A percentile compares a stretch with the other conserved stretches of the same genome.
Evolutionary conservation across 306 rosid species (phyloP).

Genomic region (Pachyrhizus erosus): DNA sequence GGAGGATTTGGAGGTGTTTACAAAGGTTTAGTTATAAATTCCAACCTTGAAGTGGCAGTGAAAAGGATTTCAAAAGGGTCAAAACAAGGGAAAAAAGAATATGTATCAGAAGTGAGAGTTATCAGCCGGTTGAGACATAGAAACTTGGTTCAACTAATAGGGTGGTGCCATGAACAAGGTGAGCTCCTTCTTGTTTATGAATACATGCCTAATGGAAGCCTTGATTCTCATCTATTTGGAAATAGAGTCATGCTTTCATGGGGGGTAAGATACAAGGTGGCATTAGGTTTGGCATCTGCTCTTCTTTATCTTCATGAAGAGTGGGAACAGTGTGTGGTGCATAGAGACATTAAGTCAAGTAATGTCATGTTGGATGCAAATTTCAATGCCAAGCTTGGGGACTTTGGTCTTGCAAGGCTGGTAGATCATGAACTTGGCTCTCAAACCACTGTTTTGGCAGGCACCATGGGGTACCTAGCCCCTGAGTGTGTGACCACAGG

Average conservation of each 20-base stretch:
- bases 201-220: slow-evolving; percentile 79
- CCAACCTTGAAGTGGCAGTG: slow-evolving; percentile 62
- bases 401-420: slow-evolving; percentile 78
- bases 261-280: slow-evolving; percentile 64
- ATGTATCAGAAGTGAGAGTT: slow-evolving; percentile 70
- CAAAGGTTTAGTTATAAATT: slow-evolving; percentile 53
- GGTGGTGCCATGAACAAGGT: slow-evolving; percentile 79
- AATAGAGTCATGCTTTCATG: slow-evolving; percentile 51
- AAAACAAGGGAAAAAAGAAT: slow-evolving; percentile 76
- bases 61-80: slow-evolving; percentile 79
- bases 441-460: slow-evolving; percentile 77
- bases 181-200: slow-evolving; percentile 80
- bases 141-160: slow-evolving; percentile 78
- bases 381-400: slow-evolving; percentile 79
- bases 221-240: slow-evolving; percentile 75
- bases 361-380: slow-evolving; percentile 74
- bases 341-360: slow-evolving; percentile 81
- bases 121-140: slow-evolving; percentile 76
- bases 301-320: slow-evolving; percentile 80
- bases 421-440: slow-evolving; percentile 77
- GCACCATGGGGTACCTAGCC: slow-evolving; percentile 80
- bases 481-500: slow-evolving; percentile 77
- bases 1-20: slow-evolving; percentile 85
- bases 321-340: slow-evolving; percentile 87
- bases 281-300: slow-evolving; percentile 68